Evolutionary conservation across 2,329 filamentous ascomycete species (phyloP).

Genomic region (Phaeoacremonium minimum): DNA sequence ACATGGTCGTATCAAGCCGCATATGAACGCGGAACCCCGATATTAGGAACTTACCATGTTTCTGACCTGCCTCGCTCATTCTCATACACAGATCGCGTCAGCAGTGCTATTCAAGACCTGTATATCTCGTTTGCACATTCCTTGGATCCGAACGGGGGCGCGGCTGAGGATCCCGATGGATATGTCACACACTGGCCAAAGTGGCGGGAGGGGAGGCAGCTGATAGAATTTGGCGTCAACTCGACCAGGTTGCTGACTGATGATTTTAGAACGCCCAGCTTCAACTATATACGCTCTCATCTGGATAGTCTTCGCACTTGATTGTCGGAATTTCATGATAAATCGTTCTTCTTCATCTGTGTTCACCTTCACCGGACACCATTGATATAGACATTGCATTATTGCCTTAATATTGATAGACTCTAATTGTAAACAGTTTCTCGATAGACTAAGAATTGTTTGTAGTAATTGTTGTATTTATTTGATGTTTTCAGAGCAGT

Average conservation of each 20-base stretch:
- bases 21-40: constrained; percentile 54
- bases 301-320: background rate
- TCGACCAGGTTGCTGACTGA: background rate
- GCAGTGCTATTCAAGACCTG: constrained; percentile 1
- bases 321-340: background rate
- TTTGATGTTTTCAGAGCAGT: too few relatives aligned
- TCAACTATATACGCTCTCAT: constrained; percentile 1
- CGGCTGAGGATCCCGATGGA: constrained; percentile 5
- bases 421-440: too few relatives aligned
- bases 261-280: background rate
- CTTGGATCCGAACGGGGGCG: constrained; percentile 48
- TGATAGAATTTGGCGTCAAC: constrained; percentile 3
- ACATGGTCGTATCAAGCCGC: constrained; percentile 58
- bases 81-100: constrained; percentile 31
- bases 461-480: too few relatives aligned
- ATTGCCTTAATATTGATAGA: too few relatives aligned
- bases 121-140: constrained; percentile 56
- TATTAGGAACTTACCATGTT: constrained; percentile 62
- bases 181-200: constrained; percentile 3
- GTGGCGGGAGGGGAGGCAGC: constrained; percentile 1
- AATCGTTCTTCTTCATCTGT: too few relatives aligned
- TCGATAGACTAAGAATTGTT: too few relatives aligned
- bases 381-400: too few relatives aligned
- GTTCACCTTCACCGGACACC: too few relatives aligned
- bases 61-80: constrained; percentile 53